These are phyloP conservation scores for Eustoma russellianum DNA, from an alignment of 257 asterid genomes.

Conservation along the genomic window DNA sequence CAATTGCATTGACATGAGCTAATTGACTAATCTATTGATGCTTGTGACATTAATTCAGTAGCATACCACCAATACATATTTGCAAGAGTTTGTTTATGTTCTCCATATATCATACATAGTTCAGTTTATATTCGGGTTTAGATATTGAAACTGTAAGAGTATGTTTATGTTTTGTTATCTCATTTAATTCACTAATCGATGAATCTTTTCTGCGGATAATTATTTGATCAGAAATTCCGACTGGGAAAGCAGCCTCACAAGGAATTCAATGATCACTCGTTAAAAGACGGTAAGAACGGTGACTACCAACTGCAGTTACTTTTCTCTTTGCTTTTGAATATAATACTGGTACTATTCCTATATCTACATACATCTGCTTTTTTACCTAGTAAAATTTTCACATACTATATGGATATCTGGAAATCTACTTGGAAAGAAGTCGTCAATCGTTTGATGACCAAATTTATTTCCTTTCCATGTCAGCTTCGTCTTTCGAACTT, in stretches of 20 bases:
- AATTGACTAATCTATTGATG: no score
- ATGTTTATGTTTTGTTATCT: no score
- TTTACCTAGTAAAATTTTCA: not conserved
- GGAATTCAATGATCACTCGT: constrained; percentile 85
- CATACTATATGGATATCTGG: no score
- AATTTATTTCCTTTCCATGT: constrained; percentile 2
- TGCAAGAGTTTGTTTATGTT: no score
- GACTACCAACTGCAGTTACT: constrained; percentile 1
- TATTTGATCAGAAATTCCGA: constrained; percentile 59
- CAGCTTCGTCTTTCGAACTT: constrained; percentile 80
- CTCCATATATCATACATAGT: no score
- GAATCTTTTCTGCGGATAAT: constrained; percentile 1
- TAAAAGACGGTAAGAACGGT: constrained; percentile 74
- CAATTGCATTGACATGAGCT: no score
- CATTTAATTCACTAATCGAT: no score
- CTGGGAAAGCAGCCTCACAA: constrained; percentile 99
- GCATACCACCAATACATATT: no score
- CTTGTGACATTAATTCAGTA: no score
- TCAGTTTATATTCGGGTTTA: no score
- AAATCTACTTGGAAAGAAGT: not conserved
- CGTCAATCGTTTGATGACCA: not conserved
- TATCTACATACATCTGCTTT: not conserved
- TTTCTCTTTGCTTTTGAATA: not conserved
- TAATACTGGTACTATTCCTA: not conserved
- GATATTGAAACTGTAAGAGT: no score